Base-by-base conservation (phyloP, 306 rosid genomes). In the Inga laurina region DNA sequence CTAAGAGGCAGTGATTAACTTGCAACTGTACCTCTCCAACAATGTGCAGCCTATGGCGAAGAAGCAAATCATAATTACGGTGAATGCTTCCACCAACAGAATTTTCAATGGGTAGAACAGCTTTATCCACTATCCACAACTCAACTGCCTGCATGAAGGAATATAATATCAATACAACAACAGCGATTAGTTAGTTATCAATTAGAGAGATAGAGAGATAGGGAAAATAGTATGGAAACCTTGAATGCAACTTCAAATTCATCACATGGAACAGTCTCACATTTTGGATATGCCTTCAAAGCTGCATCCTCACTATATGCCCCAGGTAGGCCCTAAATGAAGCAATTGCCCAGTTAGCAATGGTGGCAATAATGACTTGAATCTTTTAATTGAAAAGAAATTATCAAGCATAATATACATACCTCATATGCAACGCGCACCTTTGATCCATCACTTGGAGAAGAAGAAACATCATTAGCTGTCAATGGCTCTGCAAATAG, bases 361-460 rank as follows among this genome's bases (percentile, higher is more conserved):
- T 43, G 21, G 72, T 41, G 21, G 75, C 22, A 84, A 64, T 76
- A 71, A 82, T 73, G 81, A 77, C 46, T 72, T 30, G 54, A 73
- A 54, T 65, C 41, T 70, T 75, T 72, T 10, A 15, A 12, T 59
- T 68, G 74, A 54, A 82, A 61, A 52, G 43, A 80, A 79, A 68
- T 10, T 65, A 79, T 44, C 22, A 69, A 81, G 34, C 32, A 57
- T 65, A 10, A 24, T 24, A 46, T 24, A 14, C 85, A 54, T 89
- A 93, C 96, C 97, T 89, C 94, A 73, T 86, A 93, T 5, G 97
- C 97, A 77, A 93, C 88, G 3, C 94, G 87, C 78, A 90, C 88
- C 83, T 88, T 90, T 72, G 96, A 85, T 59, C 89, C 92, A 69
- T 85, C 86, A 3, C 71, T 77, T 16, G 83, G 76, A 80, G 74